Conservation (phyloP, 805 yeast species). For the Komagataella kurtzmanii region DNA sequence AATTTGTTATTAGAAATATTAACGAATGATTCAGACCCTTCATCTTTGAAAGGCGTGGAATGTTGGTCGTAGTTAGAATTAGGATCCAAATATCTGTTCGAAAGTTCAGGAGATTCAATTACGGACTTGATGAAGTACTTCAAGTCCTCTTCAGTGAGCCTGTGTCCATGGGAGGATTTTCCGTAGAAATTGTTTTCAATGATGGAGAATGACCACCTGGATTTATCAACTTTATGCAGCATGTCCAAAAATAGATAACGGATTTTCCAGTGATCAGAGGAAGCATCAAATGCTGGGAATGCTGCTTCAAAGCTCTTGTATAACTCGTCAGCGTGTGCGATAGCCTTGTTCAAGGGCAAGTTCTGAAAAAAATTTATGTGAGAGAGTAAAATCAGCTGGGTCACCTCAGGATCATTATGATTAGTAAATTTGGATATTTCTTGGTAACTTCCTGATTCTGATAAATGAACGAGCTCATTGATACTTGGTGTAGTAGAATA, state of each 20-base stretch:
- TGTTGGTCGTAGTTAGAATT: not conserved
- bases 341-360: not conserved
- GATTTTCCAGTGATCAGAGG: not conserved
- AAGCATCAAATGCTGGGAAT: not conserved
- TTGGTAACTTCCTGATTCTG: conserved; percentile 8
- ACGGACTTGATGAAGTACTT: conserved; percentile 9
- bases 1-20: not conserved
- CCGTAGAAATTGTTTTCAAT: conserved; percentile 12
- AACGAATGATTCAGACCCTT: not conserved
- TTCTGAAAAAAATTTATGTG: not conserved
- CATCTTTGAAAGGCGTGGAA: not conserved
- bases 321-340: not conserved
- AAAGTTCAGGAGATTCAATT: conserved; percentile 16
- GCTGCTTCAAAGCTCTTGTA: not conserved
- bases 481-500: conserved; percentile 2
- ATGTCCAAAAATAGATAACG: not conserved
- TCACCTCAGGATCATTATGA: not conserved
- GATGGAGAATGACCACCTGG: conserved; percentile 1
- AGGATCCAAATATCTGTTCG: conserved; percentile 1
- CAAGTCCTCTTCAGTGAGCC: conserved; percentile 10
- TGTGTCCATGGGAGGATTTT: conserved; percentile 16
- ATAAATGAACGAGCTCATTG: conserved; percentile 8
- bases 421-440: conserved; percentile 5
- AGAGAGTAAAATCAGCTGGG: not conserved
- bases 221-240: not conserved